A percentile compares a stretch with the other conserved stretches of the same genome.
phyloP scores from a whole-genome alignment of 2,329 filamentous ascomycete genomes.

The Clonostachys solani region DNA sequence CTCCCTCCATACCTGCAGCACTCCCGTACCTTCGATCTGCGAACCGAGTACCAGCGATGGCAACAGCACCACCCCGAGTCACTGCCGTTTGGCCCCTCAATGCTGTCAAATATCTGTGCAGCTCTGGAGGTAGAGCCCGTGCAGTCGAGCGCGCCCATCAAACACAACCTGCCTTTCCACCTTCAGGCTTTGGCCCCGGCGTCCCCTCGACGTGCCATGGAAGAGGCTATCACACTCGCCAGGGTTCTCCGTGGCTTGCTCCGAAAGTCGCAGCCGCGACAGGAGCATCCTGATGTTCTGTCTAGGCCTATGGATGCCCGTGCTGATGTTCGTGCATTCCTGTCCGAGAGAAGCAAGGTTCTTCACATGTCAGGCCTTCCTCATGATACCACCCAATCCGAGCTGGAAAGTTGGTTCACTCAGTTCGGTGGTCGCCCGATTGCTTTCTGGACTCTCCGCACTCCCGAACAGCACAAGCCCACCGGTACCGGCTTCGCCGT shows the following conservation, averaged over 20 bases:
- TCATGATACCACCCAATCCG: constrained; percentile 97
- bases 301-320: constrained; percentile 94
- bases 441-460: constrained; percentile 97
- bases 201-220: constrained; percentile 93
- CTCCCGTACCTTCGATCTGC: constrained; percentile 92
- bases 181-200: constrained; percentile 93
- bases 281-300: constrained; percentile 92
- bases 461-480: constrained; percentile 98
- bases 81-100: constrained; percentile 91
- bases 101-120: constrained; percentile 95
- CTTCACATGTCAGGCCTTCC: constrained; percentile 96
- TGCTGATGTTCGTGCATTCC: constrained; percentile 92
- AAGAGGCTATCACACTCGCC: constrained; percentile 91
- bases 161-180: constrained; percentile 97
- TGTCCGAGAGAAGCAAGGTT: constrained; percentile 95
- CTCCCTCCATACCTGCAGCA: constrained; percentile 96
- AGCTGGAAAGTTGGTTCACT: constrained; percentile 99
- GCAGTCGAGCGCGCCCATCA: constrained; percentile 95
- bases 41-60: constrained; percentile 97
- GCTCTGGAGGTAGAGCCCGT: constrained; percentile 97
- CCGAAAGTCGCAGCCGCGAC: constrained; percentile 89
- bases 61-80: constrained; percentile 98
- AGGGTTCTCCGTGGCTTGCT: constrained; percentile 89
- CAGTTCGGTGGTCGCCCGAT: constrained; percentile 97
- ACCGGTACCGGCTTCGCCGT: constrained; percentile 97